These are phyloP conservation scores for Tephrocybe rancida DNA, from an alignment of 768 basidiomycete genomes.

Conservation along the genomic window DNA sequence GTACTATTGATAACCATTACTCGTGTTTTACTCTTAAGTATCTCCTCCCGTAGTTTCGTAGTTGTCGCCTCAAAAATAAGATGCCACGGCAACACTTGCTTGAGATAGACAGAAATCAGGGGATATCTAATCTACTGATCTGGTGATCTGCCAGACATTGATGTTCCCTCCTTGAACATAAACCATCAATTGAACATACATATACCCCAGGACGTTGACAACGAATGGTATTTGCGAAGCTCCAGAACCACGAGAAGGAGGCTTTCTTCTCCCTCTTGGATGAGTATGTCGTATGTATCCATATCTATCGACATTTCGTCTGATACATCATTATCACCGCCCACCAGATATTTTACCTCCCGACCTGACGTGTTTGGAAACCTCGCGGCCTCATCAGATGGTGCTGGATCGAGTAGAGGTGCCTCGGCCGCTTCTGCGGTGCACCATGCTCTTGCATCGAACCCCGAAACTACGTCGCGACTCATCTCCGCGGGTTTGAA, in stretches of 20 bases:
- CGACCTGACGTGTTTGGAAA: slow-evolving; percentile 66
- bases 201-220: neutral
- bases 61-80: slow-evolving; percentile 4
- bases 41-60: neutral
- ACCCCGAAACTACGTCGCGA: slow-evolving; percentile 42
- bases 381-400: slow-evolving; percentile 21
- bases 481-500: slow-evolving; percentile 44
- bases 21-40: neutral
- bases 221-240: slow-evolving; percentile 72
- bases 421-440: slow-evolving; percentile 42
- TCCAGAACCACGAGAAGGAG: slow-evolving; percentile 69
- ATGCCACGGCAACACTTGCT: neutral
- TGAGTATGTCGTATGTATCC: slow-evolving; percentile 51
- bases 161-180: too few relatives aligned
- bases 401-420: slow-evolving; percentile 28
- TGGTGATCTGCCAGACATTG: too few relatives aligned
- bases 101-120: too few relatives aligned
- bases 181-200: neutral
- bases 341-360: too few relatives aligned
- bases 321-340: neutral
- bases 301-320: neutral
- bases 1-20: slow-evolving; percentile 20
- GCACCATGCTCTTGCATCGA: slow-evolving; percentile 44
- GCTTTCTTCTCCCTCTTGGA: slow-evolving; percentile 83
- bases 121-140: too few relatives aligned